Base-by-base conservation (phyloP, 805 yeast genomes). In the Candida berthetii region DNA sequence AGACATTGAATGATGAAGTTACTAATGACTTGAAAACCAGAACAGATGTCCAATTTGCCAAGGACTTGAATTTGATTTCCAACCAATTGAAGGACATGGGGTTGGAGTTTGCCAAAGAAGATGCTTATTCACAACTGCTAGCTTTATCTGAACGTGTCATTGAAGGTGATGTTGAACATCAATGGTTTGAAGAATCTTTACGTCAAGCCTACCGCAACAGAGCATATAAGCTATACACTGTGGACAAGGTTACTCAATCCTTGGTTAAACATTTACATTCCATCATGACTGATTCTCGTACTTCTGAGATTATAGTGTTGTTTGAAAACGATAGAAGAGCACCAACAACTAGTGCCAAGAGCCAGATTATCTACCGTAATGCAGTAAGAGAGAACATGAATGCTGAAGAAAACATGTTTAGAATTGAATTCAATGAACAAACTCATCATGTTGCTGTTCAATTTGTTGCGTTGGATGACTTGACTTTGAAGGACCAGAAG, bases 191-290 rank as follows among this genome's bases (percentile, higher is more conserved):
- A 66, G 99, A 93, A 62, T 77, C 96, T 15, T 65, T 93, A 44
- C 86, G 99, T 48, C 97, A 91, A 69, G 96, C 95, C 0, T 93
- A 85, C 67, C 78, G 93, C 55, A 93, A 91, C 65, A 83, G 82
- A 47, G 99, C 98, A 0, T 93, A 85, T 68, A 88, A 88, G 60
- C 65, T 93, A 42, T 91, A 89, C 66, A 91, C 98, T 1, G 75
- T 93, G 46, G 97, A 93, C 61, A 93, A 90, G 65, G 95, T 90
- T 20, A 77, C 89, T 17, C 96, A 88, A 55, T 76, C 85, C 10
- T 60, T 85, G 31, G 80, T 82, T 11, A 93, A 93, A 61, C 96
- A 93, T 60, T 78, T 89, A 61, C 97, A 93, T 54, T 69, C 85
- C 3, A 77, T 91, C 48, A 74, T 91, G 31, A 74, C 87, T 9